These are phyloP conservation scores for Decorospora gaudefroyi DNA, from an alignment of 2,329 filamentous ascomycete genomes.

Conservation along the genomic window DNA sequence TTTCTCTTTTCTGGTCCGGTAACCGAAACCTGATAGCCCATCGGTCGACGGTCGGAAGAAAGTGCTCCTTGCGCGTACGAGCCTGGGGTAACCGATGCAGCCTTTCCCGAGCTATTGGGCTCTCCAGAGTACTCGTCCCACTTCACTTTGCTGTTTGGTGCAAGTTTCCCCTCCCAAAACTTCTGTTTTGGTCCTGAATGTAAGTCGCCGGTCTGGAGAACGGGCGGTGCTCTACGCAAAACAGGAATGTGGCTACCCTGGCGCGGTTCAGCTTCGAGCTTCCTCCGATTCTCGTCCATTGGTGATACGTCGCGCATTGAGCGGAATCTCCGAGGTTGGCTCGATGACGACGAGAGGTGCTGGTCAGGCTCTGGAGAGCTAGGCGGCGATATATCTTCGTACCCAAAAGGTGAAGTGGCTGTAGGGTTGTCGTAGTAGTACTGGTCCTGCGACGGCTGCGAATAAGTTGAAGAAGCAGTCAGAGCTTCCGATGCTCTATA, in stretches of 20 bases:
- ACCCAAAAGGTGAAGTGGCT: conserved; percentile 25
- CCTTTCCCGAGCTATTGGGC: conserved; percentile 58
- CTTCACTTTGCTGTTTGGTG: conserved; percentile 45
- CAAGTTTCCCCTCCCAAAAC: conserved; percentile 46
- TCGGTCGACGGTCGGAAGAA: conserved; percentile 20
- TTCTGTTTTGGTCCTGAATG: conserved; percentile 33
- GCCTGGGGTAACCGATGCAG: conserved; percentile 62
- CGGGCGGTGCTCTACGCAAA: conserved; percentile 39
- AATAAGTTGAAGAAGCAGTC: conserved; percentile 63
- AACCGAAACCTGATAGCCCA: conserved; percentile 45
- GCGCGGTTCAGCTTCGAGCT: conserved; percentile 8
- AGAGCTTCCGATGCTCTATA: conserved; percentile 36
- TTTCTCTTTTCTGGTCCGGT: conserved; percentile 35
- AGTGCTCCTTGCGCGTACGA: conserved; percentile 31
- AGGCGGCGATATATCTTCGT: conserved; percentile 46
- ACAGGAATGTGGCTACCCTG: conserved; percentile 41
- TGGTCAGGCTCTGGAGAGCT: conserved; percentile 47
- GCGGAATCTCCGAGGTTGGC: conserved; percentile 34
- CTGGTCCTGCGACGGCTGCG: conserved; percentile 56
- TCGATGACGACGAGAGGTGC: conserved; percentile 19
- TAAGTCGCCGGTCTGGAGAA: conserved; percentile 23
- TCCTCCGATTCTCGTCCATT: conserved; percentile 45
- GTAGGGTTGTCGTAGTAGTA: conserved; percentile 31
- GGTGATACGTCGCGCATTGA: conserved; percentile 48
- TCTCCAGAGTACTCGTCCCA: conserved; percentile 72